phyloP scores from a whole-genome alignment of 495 filamentous ascomycete genomes.

The Bathelium albidoporum region DNA sequence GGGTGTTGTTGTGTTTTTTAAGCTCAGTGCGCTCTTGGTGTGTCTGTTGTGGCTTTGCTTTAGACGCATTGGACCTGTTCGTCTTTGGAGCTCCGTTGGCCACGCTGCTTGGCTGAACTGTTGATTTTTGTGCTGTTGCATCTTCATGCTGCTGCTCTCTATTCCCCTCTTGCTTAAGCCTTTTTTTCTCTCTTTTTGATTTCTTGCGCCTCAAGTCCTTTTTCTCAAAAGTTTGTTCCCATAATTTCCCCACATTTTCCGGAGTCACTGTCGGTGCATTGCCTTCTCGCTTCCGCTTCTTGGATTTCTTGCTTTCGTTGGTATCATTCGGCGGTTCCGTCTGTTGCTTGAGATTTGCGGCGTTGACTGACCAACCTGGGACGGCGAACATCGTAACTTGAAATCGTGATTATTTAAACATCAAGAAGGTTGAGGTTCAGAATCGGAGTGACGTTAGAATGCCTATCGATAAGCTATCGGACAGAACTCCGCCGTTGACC shows the following conservation, averaged over 20 bases:
- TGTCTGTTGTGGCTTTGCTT: conserved; percentile 11
- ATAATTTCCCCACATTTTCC: conserved; percentile 65
- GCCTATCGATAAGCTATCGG: neutral
- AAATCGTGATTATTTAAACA: neutral
- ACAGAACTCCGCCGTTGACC: neutral
- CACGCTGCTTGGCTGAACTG: neutral
- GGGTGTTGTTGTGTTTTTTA: conserved; percentile 14
- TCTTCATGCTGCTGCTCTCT: neutral
- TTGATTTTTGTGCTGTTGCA: neutral
- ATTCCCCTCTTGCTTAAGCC: conserved; percentile 8
- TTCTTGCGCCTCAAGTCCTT: conserved; percentile 26
- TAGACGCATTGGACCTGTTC: conserved; percentile 11
- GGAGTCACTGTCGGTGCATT: conserved; percentile 48
- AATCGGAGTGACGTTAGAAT: too few relatives aligned
- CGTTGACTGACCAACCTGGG: conserved; percentile 75
- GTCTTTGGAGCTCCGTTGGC: neutral
- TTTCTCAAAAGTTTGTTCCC: conserved; percentile 68
- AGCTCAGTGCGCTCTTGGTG: conserved; percentile 19
- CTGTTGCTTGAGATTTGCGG: conserved; percentile 60
- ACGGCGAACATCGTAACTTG: conserved; percentile 72
- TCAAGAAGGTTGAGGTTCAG: conserved; percentile 3
- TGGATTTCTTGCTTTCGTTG: conserved; percentile 22
- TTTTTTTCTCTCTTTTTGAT: conserved; percentile 28
- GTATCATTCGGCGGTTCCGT: conserved; percentile 34
- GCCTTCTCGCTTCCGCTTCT: conserved; percentile 52